A percentile compares a stretch with the other conserved stretches of the same genome.
Evolutionary conservation across 148 eudicot species (phyloP).

Genomic region (Limonium bicolor): DNA sequence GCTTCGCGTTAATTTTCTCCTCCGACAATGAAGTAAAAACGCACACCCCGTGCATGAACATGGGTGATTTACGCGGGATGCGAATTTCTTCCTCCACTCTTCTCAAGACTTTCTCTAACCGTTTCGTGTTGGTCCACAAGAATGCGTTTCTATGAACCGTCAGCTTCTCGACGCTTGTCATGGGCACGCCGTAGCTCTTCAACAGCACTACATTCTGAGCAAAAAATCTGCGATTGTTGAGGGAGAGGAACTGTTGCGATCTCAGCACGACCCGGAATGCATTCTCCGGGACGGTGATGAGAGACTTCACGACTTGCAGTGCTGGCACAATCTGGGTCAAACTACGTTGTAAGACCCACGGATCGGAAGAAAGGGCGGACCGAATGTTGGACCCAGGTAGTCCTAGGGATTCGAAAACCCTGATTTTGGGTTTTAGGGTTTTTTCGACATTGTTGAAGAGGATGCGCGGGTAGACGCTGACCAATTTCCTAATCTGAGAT

Average conservation of each 20-base stretch:
- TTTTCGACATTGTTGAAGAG: conserved; percentile 13
- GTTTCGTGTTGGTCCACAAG: background rate
- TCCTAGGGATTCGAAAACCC: conserved; percentile 20
- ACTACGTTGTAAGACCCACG: background rate
- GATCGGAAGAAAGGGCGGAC: background rate
- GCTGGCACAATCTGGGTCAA: conserved; percentile 8
- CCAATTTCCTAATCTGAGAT: conserved; percentile 16
- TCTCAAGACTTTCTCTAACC: background rate
- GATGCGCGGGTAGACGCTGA: conserved; percentile 10
- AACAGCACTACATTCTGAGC: background rate
- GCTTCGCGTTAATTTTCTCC: background rate
- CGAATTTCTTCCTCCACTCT: conserved; percentile 2
- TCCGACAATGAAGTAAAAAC: conserved; percentile 2
- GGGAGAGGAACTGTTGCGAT: conserved; percentile 3
- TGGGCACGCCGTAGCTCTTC: conserved; percentile 2
- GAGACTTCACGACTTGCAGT: background rate
- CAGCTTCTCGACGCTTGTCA: background rate
- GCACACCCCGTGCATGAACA: conserved; percentile 7
- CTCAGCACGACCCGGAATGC: background rate
- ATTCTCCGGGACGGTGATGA: conserved; percentile 1
- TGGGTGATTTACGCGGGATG: conserved; percentile 2
- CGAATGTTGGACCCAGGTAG: conserved; percentile 13
- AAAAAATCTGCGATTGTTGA: background rate
- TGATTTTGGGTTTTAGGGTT: conserved; percentile 30
- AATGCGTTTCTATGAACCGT: background rate